Evolutionary conservation across 345 rosid genomes (phyloP), one percentile per base, ranked within the genome.

Genomic region (Microthlaspi erraticum): DNA sequence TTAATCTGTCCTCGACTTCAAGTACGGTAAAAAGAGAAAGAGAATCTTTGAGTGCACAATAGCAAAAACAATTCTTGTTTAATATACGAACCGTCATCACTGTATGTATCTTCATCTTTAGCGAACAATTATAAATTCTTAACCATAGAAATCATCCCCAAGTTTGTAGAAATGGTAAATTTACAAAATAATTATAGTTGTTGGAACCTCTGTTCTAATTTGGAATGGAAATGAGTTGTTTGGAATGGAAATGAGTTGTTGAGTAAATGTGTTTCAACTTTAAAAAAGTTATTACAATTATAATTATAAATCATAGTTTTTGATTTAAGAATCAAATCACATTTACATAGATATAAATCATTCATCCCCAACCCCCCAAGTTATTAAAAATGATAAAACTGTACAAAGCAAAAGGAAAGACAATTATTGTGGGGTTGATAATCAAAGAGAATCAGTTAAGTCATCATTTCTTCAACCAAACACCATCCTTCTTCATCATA

Each of bases 401-500:
- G 34, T 64, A 64, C 71, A 66, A 72, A 54, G 57, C 39, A 34
- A 54, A 48, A 45, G 57, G 34, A 64, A 64, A 44, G 48, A 49
- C 60, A 41, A 65, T 66, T n/a, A 49, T 66, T 39, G 67, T 55
- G 72, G 65, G 38, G 13, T 17, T 36, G 37, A 26, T 26, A 54
- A 29, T 56, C 66, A 65, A 48, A 41, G 49, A 45, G 62, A 64
- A 64, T 71, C 26, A 73, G 10, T 57, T 42, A 73, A 42, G 60
- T 82, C 76, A 77, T 78, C 61, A 72, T 81, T 69, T 79, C 79
- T 51, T 74, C 86, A 57, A 89, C 83, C 55, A 82, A 38, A 43
- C 66, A 80, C 88, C 89, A 89, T 51, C 66, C 88, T 48, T 84
- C 84, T 19, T 84, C 88, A 68, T 59, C 86, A 50, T 79, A 87